These are phyloP conservation scores for Gyromitra esculenta DNA, from an alignment of 2,329 filamentous ascomycete genomes.

Conservation along the genomic window DNA sequence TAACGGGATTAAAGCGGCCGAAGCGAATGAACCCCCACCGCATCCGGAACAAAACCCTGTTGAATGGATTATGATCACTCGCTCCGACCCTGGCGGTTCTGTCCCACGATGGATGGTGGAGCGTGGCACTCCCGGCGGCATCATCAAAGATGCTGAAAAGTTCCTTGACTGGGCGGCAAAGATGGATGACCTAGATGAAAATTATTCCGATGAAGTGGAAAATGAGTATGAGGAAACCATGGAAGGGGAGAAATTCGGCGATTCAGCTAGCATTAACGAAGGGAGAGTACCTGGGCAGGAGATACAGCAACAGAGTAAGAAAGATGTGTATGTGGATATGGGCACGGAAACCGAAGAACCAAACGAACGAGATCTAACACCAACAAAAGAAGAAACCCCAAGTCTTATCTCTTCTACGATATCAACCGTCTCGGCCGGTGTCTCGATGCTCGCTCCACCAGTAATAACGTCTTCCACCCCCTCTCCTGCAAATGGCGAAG, in stretches of 20 bases:
- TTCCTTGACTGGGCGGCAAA: conserved; percentile 80
- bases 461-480: conserved; percentile 23
- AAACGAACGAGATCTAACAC: background rate
- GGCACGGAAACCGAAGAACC: background rate
- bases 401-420: conserved; percentile 25
- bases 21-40: background rate
- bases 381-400: background rate
- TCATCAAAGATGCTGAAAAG: conserved; percentile 80
- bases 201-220: conserved; percentile 54
- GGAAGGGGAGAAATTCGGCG: background rate
- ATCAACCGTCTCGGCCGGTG: conserved; percentile 28
- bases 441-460: conserved; percentile 34
- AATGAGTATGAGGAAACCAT: background rate
- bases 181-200: conserved; percentile 63
- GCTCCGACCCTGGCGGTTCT: conserved; percentile 86
- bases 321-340: conserved; percentile 13
- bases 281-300: conserved; percentile 24
- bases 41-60: conserved; percentile 71
- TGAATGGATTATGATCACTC: conserved; percentile 93
- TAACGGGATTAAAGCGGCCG: background rate
- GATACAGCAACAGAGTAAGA: conserved; percentile 12
- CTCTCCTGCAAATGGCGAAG: background rate
- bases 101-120: conserved; percentile 94
- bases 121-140: conserved; percentile 81
- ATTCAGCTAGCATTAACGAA: conserved; percentile 57